Base-by-base conservation (phyloP, 805 yeast genomes). In the Saturnispora galanensis region DNA sequence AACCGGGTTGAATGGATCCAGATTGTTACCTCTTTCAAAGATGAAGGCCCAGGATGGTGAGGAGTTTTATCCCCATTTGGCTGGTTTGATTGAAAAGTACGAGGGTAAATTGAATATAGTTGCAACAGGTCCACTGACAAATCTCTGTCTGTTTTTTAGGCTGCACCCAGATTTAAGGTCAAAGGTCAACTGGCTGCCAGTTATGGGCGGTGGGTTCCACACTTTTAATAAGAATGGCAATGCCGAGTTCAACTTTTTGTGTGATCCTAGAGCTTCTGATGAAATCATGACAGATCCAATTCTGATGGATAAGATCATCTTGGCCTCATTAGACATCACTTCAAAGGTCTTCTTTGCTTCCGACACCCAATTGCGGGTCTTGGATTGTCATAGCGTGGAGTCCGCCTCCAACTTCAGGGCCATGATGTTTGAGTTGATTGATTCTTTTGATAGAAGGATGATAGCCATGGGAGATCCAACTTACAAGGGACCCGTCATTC, bases 71-170 rank as follows among this genome's bases (percentile, higher is more conserved):
- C 57, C 59, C 12, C 47, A 52, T 41, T 48, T 60, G 39, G 52
- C 54, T 21, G 28, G 38, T 5, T 15, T 47, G 7, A 53, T 58
- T 15, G 52, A 60, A 3, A 46, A 59, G 3, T 57, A 74, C 48
- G 62, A 68, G 1, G 75, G 75, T 11, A 67, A 74, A 31, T 56
- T 86, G 3, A 71, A 80, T 31, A 57, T 86, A 1, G 77, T 81
- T 1, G 84, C 88, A 7, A 79, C 88, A 0, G 96, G 95, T 0
- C 76, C 95, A 0, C 63, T 83, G 52, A 87, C 96, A 4, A 82
- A 86, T 54, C 58, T 84, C 12, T 81, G 88, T 0, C 57, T 68
- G 3, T 64, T 87, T 34, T 67, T 83, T 32, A 51, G 58, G 21
- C 62, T 62, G 36, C 71, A 73, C 52, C 94, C 95, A 0, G 73